phyloP scores from a whole-genome alignment of 495 filamentous ascomycete species.

The Aspergillus coremiiformis region DNA sequence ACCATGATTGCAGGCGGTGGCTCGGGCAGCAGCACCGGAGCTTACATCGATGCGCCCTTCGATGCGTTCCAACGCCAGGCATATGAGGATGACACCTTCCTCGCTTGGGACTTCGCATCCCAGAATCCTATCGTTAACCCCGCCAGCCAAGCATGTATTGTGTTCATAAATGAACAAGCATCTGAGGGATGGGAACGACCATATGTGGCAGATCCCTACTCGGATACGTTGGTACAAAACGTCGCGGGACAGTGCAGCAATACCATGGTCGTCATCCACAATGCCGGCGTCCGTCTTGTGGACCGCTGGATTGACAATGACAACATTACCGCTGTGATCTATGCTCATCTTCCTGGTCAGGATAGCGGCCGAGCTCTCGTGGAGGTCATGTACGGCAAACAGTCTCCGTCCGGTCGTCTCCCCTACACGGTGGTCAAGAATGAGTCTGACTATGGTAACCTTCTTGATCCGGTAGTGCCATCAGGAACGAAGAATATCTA shows the following conservation, averaged over 20 bases:
- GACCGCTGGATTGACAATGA: slow-evolving; percentile 40
- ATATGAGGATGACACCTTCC: slow-evolving; percentile 38
- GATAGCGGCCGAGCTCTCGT: slow-evolving; percentile 70
- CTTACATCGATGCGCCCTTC: slow-evolving; percentile 47
- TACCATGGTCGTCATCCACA: slow-evolving; percentile 45
- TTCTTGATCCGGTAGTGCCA: slow-evolving; percentile 47
- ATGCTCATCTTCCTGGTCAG: slow-evolving; percentile 75
- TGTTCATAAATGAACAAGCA: slow-evolving; percentile 56
- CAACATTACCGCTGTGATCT: slow-evolving; percentile 63
- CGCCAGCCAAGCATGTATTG: slow-evolving; percentile 47
- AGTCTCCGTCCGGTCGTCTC: slow-evolving; percentile 64
- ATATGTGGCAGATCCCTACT: too few species aligned
- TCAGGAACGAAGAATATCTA: too few species aligned
- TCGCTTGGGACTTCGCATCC: slow-evolving; percentile 26
- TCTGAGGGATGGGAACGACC: slow-evolving; percentile 47
- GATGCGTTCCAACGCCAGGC: slow-evolving; percentile 47
- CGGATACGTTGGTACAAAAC: too few species aligned
- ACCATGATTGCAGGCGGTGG: slow-evolving; percentile 59
- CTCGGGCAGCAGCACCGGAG: slow-evolving; percentile 55
- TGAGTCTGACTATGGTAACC: slow-evolving; percentile 52
- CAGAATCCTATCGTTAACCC: slow-evolving; percentile 39
- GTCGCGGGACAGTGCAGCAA: slow-evolving; percentile 52
- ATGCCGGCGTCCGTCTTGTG: slow-evolving; percentile 35
- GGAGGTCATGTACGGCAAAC: slow-evolving; percentile 65
- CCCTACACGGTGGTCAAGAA: slow-evolving; percentile 74